A percentile compares a stretch with the other conserved stretches of the same genome.
These are phyloP conservation scores for Penstemon eatonii DNA, from an alignment of 257 asterid species.

Conservation along the genomic window DNA sequence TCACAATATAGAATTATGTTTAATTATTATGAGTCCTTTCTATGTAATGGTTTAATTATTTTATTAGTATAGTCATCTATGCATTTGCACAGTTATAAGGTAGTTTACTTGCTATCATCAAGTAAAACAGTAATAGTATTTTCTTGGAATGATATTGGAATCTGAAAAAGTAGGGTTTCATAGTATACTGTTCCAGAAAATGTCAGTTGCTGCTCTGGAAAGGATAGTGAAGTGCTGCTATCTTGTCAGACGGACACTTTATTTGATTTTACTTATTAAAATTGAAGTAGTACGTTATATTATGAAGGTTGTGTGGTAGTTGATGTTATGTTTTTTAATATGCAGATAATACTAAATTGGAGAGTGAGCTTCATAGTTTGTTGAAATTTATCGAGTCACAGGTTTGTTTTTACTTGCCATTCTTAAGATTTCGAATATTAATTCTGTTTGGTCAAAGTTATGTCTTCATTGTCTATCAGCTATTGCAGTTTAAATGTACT, in stretches of 20 bases:
- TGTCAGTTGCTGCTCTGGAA: neutral
- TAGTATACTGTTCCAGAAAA: too few relatives aligned
- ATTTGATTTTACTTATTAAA: neutral
- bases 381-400: constrained; percentile 58
- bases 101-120: too few relatives aligned
- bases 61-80: too few relatives aligned
- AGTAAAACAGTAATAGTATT: too few relatives aligned
- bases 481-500: constrained; percentile 12
- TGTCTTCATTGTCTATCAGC: constrained; percentile 19
- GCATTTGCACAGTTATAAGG: too few relatives aligned
- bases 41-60: too few relatives aligned
- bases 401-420: constrained; percentile 41
- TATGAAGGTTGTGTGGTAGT: neutral
- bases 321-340: constrained; percentile 4
- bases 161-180: neutral
- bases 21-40: too few relatives aligned
- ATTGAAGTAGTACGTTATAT: too few relatives aligned
- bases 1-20: too few relatives aligned
- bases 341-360: constrained; percentile 61
- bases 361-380: constrained; percentile 59
- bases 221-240: neutral
- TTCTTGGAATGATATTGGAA: neutral
- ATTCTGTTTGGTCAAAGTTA: constrained; percentile 11
- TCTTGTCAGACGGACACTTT: neutral
- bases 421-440: neutral